Base-by-base conservation (phyloP, 1,284 basidiomycete genomes). In the Abortiporus biennis region DNA sequence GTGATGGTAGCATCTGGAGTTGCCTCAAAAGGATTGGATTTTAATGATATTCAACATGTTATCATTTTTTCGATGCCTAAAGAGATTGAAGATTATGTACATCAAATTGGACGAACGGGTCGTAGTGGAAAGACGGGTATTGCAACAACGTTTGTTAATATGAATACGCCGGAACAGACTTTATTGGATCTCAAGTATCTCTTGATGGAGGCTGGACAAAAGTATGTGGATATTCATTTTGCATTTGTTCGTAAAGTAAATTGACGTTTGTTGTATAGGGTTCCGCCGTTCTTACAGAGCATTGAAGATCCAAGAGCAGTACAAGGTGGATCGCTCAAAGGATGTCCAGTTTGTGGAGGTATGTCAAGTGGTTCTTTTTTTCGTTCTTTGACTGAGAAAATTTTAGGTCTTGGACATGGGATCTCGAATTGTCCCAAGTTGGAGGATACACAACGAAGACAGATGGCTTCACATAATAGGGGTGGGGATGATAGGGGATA, bases 131-230 rank as follows among this genome's bases (percentile, higher is more conserved):
- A 97, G 62, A 99, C 95, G 1, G 96, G 96, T 48, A 93, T 98
- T 42, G 96, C 96, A n/a, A 99, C 96, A 17, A 96, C 96, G n/a
- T 99, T 99, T 63, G 92, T 99, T 44, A 99, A 99, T 61, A 93
- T 94, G 84, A 91, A 90, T 56, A 96, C 94, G 2, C 76, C 86
- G 0, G 94, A 99, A 60, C 94, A 97, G 67, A 99, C 95, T 1
- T 67, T 99, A 36, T 66, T 99, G 47, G 96, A 99, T 72, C 70
- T 99, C 49, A 99, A 99, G 66, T 99, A 99, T 59, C 67, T 99
- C 38, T 68, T 99, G 40, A 87, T 96, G 73, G 96, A 99, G 63
- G 94, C 95, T 2, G 96, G 95, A 42, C 96, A 99, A 67, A 93
- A 93, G 89, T 87, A 46, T 41, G 78, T 71, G 21, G 15, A 6